phyloP scores from a whole-genome alignment of 1,284 basidiomycete species.

The Boletus mariae region DNA sequence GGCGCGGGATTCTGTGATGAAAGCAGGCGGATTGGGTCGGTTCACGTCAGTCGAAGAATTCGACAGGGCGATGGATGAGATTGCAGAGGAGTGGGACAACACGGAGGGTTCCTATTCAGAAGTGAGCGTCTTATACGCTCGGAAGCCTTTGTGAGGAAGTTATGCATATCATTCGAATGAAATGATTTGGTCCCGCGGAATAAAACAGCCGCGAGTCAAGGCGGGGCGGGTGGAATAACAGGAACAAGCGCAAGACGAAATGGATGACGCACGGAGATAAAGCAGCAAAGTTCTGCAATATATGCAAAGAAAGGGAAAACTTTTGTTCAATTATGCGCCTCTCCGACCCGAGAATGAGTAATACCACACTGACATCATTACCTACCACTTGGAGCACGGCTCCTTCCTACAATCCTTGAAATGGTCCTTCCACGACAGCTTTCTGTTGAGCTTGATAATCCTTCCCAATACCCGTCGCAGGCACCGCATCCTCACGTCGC shows the following conservation, averaged over 20 bases:
- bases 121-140: conserved; percentile 15
- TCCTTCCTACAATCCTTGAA: conserved; percentile 41
- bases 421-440: conserved; percentile 54
- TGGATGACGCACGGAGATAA: too few species aligned
- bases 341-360: neutral
- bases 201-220: too few species aligned
- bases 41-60: conserved; percentile 17
- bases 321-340: neutral
- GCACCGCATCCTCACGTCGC: conserved; percentile 67
- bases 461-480: conserved; percentile 74
- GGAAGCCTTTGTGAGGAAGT: conserved; percentile 18
- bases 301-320: neutral
- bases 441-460: conserved; percentile 67
- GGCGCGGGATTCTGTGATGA: conserved; percentile 16
- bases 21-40: neutral
- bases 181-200: neutral
- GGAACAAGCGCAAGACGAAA: too few species aligned
- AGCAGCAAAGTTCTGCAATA: too few species aligned
- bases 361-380: neutral
- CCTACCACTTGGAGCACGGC: neutral
- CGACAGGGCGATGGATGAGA: conserved; percentile 9
- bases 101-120: conserved; percentile 11
- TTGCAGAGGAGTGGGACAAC: conserved; percentile 23
- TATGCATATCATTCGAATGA: neutral
- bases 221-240: too few species aligned